phyloP scores from a whole-genome alignment of 2,329 filamentous ascomycete genomes.

The Rhexocercosporidium sp. region DNA sequence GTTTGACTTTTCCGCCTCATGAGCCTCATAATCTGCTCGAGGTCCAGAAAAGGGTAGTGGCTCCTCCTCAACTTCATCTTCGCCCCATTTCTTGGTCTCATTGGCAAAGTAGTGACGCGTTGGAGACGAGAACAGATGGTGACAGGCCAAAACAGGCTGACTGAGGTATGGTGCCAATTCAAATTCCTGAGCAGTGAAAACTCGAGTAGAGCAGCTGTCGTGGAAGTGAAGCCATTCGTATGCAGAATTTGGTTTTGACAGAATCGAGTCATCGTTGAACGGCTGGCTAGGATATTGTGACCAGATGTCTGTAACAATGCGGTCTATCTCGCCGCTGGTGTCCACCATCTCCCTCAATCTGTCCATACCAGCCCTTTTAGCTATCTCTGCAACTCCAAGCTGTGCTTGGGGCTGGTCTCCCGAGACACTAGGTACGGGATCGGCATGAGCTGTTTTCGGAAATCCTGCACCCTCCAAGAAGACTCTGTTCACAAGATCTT shows the following conservation, averaged over 20 bases:
- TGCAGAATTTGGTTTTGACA: conserved; percentile 79
- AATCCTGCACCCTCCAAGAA: conserved; percentile 83
- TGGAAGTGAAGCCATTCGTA: conserved; percentile 98
- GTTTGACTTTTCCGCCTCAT: conserved; percentile 81
- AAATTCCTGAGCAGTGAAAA: conserved; percentile 90
- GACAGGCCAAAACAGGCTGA: conserved; percentile 86
- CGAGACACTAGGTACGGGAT: conserved; percentile 37
- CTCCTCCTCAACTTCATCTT: conserved; percentile 50
- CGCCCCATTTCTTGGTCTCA: conserved; percentile 52
- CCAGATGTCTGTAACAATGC: conserved; percentile 84
- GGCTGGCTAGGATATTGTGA: conserved; percentile 83
- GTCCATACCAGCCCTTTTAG: conserved; percentile 74
- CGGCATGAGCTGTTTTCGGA: conserved; percentile 41
- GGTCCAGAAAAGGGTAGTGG: conserved; percentile 80
- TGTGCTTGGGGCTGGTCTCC: conserved; percentile 54
- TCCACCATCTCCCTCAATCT: conserved; percentile 78
- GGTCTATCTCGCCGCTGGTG: conserved; percentile 77
- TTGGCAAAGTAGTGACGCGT: conserved; percentile 50
- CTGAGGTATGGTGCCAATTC: conserved; percentile 87
- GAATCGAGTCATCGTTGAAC: conserved; percentile 90
- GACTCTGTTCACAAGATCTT: conserved; percentile 78
- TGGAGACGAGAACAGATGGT: conserved; percentile 84
- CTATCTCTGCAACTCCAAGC: conserved; percentile 73
- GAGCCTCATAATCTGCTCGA: conserved; percentile 79
- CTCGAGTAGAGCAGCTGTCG: conserved; percentile 77